Base-by-base conservation (phyloP, 148 eudicot species). In the Vaccinium myrtillus region DNA sequence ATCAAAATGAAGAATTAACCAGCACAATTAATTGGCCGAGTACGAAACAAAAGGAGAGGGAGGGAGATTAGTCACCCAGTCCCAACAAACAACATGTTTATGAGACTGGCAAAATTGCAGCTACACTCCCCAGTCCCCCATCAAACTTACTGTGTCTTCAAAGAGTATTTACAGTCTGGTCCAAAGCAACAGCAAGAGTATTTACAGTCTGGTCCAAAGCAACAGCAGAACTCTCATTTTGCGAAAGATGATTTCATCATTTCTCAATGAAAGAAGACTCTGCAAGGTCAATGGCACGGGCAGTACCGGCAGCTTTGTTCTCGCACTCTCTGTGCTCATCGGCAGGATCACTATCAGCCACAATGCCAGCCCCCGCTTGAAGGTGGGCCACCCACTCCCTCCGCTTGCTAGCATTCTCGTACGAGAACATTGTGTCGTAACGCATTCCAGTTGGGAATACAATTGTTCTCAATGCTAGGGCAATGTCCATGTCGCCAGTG, bases 311-410 rank as follows among this genome's bases (percentile, higher is more conserved):
- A 75, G 98, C 93, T 92, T 97, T 97, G 81, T 97, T 97, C 85
- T 97, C 94, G n/a, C 99, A 97, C 90, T 97, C 99, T 39, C 94
- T 88, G 65, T 97, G 98, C 87, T 97, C 99, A 7, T 97, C 99
- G 7, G 54, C 91, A 6, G 99, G 99, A 82, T 87, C 92, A 83
- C 99, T 97, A 78, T 97, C 99, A 2, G 99, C 99, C 25, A 97
- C 99, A 65, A 97, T 91, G 25, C 99, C 99, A 1, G 99, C 99
- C 75, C 99, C 99, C 21, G 99, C 91, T 87, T 97, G 99, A 70
- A 97, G 92, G 87, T 97, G 94, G 71, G 98, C 99, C 19, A 97
- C 91, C 99, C 99, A 97, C 46, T 97, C 98, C 70, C 92, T 90
- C 46, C 99, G 88, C 48, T 63, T 89, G 54, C 84, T 87, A 6